These are phyloP conservation scores for Deinandra increscens DNA, from an alignment of 129 eudicot genomes.

Conservation along the genomic window DNA sequence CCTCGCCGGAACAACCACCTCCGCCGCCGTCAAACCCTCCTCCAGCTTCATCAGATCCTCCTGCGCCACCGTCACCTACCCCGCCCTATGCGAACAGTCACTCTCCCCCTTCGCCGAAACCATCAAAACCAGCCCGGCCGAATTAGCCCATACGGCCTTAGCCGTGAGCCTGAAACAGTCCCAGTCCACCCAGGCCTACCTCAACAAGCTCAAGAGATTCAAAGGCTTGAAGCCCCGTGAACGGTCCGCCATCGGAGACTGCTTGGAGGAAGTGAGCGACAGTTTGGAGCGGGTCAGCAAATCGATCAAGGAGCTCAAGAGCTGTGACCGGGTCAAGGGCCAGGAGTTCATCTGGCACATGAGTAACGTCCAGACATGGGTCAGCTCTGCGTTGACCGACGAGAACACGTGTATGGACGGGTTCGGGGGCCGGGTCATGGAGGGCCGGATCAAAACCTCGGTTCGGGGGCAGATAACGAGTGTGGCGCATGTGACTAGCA, in stretches of 20 bases:
- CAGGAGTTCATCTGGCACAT: constrained; percentile 62
- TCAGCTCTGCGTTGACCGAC: constrained; percentile 85
- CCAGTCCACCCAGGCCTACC: constrained; percentile 39
- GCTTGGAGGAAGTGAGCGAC: constrained; percentile 65
- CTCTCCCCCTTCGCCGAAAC: constrained; percentile 52
- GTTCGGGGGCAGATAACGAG: constrained; percentile 51
- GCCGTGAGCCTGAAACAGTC: constrained; percentile 55
- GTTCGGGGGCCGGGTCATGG: constrained; percentile 60
- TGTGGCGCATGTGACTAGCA: constrained; percentile 75
- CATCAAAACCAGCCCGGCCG: constrained; percentile 47
- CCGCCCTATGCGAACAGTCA: constrained; percentile 56
- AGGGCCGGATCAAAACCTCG: constrained; percentile 58
- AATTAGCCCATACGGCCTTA: constrained; percentile 58
- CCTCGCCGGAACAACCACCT: constrained; percentile 23
- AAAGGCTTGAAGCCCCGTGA: constrained; percentile 58
- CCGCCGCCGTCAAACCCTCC: constrained; percentile 31
- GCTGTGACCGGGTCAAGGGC: constrained; percentile 38
- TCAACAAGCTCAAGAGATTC: constrained; percentile 39
- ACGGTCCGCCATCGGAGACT: constrained; percentile 60
- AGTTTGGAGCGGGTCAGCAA: constrained; percentile 58
- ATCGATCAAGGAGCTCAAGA: constrained; percentile 59
- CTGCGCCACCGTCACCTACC: constrained; percentile 60
- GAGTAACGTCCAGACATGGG: constrained; percentile 94
- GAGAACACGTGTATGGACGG: constrained; percentile 87
- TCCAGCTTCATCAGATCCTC: constrained; percentile 50